Conservation (phyloP, 805 yeast species). For the Yarrowia hollandica region DNA sequence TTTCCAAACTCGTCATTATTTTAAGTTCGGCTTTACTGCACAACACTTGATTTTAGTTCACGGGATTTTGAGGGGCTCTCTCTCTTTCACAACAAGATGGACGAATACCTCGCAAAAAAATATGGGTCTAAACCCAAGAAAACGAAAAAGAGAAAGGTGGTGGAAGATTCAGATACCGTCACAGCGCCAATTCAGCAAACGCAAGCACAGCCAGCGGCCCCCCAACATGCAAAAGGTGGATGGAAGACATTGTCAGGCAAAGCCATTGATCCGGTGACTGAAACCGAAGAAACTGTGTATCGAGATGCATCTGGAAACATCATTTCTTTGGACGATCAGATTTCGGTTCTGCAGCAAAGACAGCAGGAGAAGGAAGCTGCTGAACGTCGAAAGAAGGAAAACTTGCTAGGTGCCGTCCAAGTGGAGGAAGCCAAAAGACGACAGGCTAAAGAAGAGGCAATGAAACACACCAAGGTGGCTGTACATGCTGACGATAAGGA, state of each 20-base stretch:
- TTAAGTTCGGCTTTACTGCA: not conserved
- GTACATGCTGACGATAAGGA: not conserved
- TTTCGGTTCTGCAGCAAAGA: constrained; percentile 8
- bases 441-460: constrained; percentile 2
- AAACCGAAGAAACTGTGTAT: constrained; percentile 14
- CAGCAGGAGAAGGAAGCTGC: not conserved
- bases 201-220: not conserved
- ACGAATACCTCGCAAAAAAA: constrained; percentile 24
- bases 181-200: not conserved
- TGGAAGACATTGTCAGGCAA: constrained; percentile 20
- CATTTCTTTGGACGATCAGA: constrained; percentile 11
- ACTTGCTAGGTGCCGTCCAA: constrained; percentile 7
- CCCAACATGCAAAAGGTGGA: not conserved
- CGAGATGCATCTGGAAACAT: constrained; percentile 19
- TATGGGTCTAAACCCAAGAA: constrained; percentile 25
- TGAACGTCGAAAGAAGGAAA: constrained; percentile 9
- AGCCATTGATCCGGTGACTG: not conserved
- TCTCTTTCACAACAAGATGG: constrained; percentile 9
- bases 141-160: constrained; percentile 1
- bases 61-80: too few species aligned
- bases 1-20: too few species aligned
- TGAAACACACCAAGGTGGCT: not conserved
- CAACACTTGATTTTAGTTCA: not conserved
- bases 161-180: not conserved
- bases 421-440: not conserved